phyloP scores from a whole-genome alignment of 2,329 filamentous ascomycete species.

The Botrytis sinoallii region DNA sequence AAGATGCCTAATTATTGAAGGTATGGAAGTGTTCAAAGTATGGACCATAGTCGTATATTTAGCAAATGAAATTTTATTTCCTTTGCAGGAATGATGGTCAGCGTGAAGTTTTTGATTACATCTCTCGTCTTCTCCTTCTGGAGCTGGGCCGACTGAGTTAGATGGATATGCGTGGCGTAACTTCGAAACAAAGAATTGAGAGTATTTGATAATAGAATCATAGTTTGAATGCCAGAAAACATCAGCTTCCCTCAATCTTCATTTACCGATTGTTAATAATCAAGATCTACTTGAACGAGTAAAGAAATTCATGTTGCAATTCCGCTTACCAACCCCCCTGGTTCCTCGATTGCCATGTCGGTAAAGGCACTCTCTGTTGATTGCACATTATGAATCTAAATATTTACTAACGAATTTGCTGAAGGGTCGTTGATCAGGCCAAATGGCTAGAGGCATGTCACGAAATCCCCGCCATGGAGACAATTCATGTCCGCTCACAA shows the following conservation, averaged over 20 bases:
- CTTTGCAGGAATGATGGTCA: background rate
- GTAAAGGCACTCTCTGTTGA: background rate
- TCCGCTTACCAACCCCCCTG: background rate
- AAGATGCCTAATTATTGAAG: background rate
- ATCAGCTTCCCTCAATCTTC: background rate
- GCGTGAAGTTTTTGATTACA: background rate
- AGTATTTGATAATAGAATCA: background rate
- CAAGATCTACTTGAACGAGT: background rate
- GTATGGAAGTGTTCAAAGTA: background rate
- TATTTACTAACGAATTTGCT: background rate
- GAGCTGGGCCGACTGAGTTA: background rate
- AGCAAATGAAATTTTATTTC: background rate
- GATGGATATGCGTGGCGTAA: too few relatives aligned
- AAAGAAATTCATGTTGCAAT: background rate
- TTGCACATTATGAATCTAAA: too few relatives aligned
- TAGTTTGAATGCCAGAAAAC: too few relatives aligned
- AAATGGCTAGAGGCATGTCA: constrained; percentile 41
- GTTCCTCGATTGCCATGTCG: background rate
- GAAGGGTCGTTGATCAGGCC: constrained; percentile 36
- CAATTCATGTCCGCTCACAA: constrained; percentile 36
- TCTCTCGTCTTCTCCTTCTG: background rate
- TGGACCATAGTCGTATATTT: background rate
- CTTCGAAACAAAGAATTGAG: background rate
- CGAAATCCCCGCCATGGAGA: constrained; percentile 40
- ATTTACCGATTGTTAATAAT: background rate